These are phyloP conservation scores for Laburnicola sp. DNA, from an alignment of 2,329 filamentous ascomycete genomes.

Conservation along the genomic window DNA sequence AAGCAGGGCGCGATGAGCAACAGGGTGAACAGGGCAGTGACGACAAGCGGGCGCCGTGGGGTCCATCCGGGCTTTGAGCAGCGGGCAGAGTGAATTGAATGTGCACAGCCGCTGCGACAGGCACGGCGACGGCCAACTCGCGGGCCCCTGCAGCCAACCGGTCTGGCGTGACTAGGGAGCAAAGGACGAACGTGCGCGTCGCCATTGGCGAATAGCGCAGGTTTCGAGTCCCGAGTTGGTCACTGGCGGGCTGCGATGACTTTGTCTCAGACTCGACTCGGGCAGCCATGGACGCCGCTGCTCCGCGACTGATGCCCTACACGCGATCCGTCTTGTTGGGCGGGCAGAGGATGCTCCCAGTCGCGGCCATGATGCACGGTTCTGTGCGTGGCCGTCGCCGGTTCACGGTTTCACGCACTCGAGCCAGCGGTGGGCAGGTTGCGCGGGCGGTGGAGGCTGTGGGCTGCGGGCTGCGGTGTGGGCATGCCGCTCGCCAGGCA, in stretches of 20 bases:
- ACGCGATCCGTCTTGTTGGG: not conserved
- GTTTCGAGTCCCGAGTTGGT: constrained; percentile 11
- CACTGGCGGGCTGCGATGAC: constrained; percentile 9
- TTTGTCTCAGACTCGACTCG: constrained; percentile 15
- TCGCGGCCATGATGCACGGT: not conserved
- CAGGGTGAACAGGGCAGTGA: constrained; percentile 27
- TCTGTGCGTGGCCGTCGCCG: not conserved
- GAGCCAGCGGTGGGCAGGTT: not conserved
- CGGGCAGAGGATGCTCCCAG: not conserved
- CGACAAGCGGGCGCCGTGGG: constrained; percentile 26
- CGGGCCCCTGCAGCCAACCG: constrained; percentile 26
- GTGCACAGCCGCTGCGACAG: constrained; percentile 38
- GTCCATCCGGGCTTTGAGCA: constrained; percentile 22
- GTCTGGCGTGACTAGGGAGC: constrained; percentile 30
- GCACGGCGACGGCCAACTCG: constrained; percentile 20
- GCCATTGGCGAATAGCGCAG: constrained; percentile 15
- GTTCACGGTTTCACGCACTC: too few relatives aligned
- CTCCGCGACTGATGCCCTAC: constrained; percentile 6
- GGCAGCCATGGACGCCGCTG: constrained; percentile 9
- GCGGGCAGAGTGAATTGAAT: constrained; percentile 28
- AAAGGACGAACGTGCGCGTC: constrained; percentile 3
- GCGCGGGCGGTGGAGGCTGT: constrained; percentile 1
- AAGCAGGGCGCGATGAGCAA: constrained; percentile 29
- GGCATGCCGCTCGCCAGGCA: constrained; percentile 25
- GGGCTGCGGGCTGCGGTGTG: not conserved